Percentiles rank a stretch among this genome's conserved stretches.
These are phyloP conservation scores for Aspergillus affinis DNA, from an alignment of 495 filamentous ascomycete species.

Conservation along the genomic window DNA sequence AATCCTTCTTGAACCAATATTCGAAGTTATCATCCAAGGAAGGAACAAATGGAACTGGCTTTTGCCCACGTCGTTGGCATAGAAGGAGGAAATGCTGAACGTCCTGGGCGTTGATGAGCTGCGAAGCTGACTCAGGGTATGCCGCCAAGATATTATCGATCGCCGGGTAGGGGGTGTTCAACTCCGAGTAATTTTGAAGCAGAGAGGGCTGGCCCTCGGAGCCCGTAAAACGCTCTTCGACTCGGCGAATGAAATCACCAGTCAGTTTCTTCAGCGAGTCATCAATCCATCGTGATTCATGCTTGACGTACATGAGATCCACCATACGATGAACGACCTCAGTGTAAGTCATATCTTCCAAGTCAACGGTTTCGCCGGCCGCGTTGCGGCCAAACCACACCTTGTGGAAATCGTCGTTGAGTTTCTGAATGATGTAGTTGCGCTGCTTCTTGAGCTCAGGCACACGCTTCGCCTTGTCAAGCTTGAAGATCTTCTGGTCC, in stretches of 20 bases:
- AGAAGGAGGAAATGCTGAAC: conserved; percentile 92
- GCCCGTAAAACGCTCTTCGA: conserved; percentile 87
- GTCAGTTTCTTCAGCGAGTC: conserved; percentile 76
- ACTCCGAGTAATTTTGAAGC: conserved; percentile 81
- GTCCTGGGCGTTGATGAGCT: conserved; percentile 96
- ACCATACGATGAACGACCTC: conserved; percentile 94
- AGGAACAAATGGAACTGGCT: conserved; percentile 94
- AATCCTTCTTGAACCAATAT: conserved; percentile 99
- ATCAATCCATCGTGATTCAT: conserved; percentile 94
- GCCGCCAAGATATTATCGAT: conserved; percentile 75
- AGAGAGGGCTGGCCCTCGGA: conserved; percentile 66
- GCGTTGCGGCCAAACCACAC: conserved; percentile 96
- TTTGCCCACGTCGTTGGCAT: conserved; percentile 91
- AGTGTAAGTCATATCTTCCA: conserved; percentile 97
- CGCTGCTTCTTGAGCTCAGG: conserved; percentile 89
- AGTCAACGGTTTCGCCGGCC: conserved; percentile 73
- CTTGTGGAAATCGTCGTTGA: conserved; percentile 98
- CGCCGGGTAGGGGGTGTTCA: conserved; percentile 76
- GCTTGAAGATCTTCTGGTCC: conserved; percentile 94
- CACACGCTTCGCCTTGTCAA: conserved; percentile 91
- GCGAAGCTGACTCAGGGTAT: conserved; percentile 81
- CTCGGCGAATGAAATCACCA: conserved; percentile 90
- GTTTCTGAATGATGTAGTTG: conserved; percentile 94
- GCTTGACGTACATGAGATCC: conserved; percentile 92
- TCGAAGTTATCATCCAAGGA: conserved; percentile 93